Evolutionary conservation across 345 rosid species (phyloP), one percentile per base, ranked within the genome.

Genomic region (Cardamine occulta): DNA sequence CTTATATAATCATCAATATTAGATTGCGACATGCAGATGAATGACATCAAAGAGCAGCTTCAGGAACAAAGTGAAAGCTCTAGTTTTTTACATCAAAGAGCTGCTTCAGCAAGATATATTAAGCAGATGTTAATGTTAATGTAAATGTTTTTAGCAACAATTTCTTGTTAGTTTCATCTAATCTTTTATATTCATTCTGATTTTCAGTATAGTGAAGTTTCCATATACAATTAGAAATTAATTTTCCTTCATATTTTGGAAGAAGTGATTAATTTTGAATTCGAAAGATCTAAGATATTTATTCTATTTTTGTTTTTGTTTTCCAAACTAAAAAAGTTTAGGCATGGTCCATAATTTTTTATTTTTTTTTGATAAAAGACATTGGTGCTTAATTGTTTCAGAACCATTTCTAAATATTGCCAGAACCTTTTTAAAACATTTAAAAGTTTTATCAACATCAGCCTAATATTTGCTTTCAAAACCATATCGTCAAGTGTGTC

Each of bases 401-500:
- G 12, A 56, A 15, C 40, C 24, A 5, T 17, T 34, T 59, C 1
- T 9, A 35, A 59, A 34, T 59, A 34, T 17, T 59, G 18, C 1
- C 45, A 10, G 0, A 10, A 11, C 12, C 13, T 56, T 58, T 8
- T 58, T 2, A n/a, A 34, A 60, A 11, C 65, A 15, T 6, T 3
- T 17, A 2, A 18, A 35, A 62, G 55, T 44, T 14, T 23, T 15
- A 45, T 63, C 21, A 28, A 14, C 37, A 45, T 17, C 53, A 7
- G 34, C 68, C 37, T 42, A 42, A 47, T 29, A 31, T 31, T 48
- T 66, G 18, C 29, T 66, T 48, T 29, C 4, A 28, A 32, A 45
- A 5, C 71, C 19, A 34, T 34, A 19, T 52, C 31, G 37, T 48
- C 55, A 60, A 28, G 39, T 61, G 44, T 63, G 79, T 75, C 79